Conservation (phyloP, 108 stramenopile genomes). For the Aurantiochytrium sp. region DNA sequence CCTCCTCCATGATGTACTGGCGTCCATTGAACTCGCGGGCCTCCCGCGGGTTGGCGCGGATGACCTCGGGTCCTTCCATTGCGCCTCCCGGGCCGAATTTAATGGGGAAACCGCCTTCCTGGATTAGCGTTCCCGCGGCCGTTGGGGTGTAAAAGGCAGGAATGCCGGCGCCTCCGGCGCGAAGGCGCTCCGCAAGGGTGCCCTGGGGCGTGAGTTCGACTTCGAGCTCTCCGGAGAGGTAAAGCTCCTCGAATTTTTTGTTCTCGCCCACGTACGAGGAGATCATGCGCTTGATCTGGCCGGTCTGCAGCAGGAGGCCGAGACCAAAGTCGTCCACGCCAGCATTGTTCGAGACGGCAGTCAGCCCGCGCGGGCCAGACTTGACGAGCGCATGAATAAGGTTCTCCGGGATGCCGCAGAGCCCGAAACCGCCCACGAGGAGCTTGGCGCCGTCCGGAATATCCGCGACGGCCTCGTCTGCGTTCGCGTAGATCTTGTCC, state of each 20-base stretch:
- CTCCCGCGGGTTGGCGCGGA: slow-evolving; percentile 43
- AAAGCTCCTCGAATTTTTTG: slow-evolving; percentile 71
- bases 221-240: slow-evolving; percentile 71
- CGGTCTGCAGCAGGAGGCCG: slow-evolving; percentile 64
- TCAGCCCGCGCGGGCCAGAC: slow-evolving; percentile 52
- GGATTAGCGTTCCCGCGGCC: slow-evolving; percentile 75
- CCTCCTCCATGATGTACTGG: slow-evolving; percentile 81
- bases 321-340: slow-evolving; percentile 70
- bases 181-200: slow-evolving; percentile 70
- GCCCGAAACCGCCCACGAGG: slow-evolving; percentile 41
- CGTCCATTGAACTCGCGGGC: slow-evolving; percentile 57
- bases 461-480: slow-evolving; percentile 24
- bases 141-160: slow-evolving; percentile 86
- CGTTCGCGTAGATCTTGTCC: slow-evolving; percentile 18
- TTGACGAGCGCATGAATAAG: slow-evolving; percentile 30
- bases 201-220: slow-evolving; percentile 81
- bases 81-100: slow-evolving; percentile 69
- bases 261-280: slow-evolving; percentile 84
- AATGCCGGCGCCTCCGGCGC: slow-evolving; percentile 75
- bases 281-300: slow-evolving; percentile 74
- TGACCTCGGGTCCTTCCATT: slow-evolving; percentile 34
- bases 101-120: slow-evolving; percentile 78
- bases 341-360: slow-evolving; percentile 69
- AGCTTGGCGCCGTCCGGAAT: slow-evolving; percentile 19
- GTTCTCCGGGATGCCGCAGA: slow-evolving; percentile 47